A percentile compares a stretch with the other conserved stretches of the same genome.
Conservation (phyloP, 495 filamentous ascomycete species). For the Aspergillus ellipticus region DNA sequence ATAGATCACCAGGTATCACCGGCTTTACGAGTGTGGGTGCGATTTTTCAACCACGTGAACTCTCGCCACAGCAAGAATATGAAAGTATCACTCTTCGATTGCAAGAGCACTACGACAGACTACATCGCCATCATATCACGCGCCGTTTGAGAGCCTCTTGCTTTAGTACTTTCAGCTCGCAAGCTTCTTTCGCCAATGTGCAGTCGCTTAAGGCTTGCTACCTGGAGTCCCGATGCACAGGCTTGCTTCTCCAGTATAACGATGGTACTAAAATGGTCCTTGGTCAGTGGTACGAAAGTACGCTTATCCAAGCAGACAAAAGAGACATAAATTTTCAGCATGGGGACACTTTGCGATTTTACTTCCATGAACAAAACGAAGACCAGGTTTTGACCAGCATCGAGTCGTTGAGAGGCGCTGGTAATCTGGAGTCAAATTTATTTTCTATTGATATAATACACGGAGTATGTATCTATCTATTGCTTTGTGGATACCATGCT, state of each 20-base stretch:
- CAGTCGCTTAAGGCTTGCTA: background rate
- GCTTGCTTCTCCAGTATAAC: background rate
- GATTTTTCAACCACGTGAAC: background rate
- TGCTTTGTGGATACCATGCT: too few species aligned
- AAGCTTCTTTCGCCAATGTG: background rate
- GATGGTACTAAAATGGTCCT: background rate
- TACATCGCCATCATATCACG: slow-evolving; percentile 2
- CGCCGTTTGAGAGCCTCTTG: too few species aligned
- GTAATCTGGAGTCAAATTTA: too few species aligned
- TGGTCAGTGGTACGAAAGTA: slow-evolving; percentile 1
- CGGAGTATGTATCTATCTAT: too few species aligned
- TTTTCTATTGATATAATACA: too few species aligned
- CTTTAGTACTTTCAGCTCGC: background rate
- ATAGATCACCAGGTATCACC: background rate
- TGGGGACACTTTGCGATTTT: background rate
- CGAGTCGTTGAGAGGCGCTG: too few species aligned
- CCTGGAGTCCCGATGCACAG: background rate
- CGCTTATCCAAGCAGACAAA: background rate
- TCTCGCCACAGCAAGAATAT: background rate
- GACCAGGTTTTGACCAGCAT: background rate
- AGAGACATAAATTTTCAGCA: too few species aligned
- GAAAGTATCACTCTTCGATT: background rate
- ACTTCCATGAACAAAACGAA: background rate
- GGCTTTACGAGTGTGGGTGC: background rate
- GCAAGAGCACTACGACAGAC: background rate